phyloP scores from a whole-genome alignment of 371 early-diverging fungal genomes.

The Mortierella polycephala region DNA sequence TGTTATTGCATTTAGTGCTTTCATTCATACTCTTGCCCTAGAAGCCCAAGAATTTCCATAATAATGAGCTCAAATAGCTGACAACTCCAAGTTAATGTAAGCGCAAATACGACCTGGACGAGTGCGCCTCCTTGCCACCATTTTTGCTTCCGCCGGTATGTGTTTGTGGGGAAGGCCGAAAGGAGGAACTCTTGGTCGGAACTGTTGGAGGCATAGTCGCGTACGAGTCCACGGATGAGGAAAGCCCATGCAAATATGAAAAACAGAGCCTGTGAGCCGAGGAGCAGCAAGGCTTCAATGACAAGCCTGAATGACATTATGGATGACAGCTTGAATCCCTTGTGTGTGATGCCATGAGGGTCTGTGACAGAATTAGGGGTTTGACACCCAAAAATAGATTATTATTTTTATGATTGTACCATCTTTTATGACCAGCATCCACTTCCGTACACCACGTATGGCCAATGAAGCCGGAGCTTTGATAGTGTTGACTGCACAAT shows the following conservation, averaged over 20 bases:
- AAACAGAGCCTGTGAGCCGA: conserved; percentile 60
- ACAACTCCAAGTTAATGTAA: conserved; percentile 81
- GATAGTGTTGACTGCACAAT: too few species aligned
- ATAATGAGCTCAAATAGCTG: conserved; percentile 85
- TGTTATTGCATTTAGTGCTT: neutral
- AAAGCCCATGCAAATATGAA: conserved; percentile 67
- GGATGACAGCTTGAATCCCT: neutral
- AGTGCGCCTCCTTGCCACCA: conserved; percentile 56
- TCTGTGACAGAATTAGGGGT: too few species aligned
- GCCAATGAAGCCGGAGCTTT: too few species aligned
- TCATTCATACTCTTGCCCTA: conserved; percentile 70
- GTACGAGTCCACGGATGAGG: conserved; percentile 61
- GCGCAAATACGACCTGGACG: conserved; percentile 78
- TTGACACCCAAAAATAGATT: too few species aligned
- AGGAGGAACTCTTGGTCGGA: conserved; percentile 51
- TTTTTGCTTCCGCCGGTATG: conserved; percentile 36
- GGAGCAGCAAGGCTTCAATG: conserved; percentile 55
- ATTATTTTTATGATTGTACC: too few species aligned
- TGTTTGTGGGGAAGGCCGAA: conserved; percentile 35
- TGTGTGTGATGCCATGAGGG: too few species aligned
- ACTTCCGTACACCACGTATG: too few species aligned
- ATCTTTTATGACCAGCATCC: too few species aligned
- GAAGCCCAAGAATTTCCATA: conserved; percentile 80
- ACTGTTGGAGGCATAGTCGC: conserved; percentile 62
- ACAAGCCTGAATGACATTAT: conserved; percentile 48